Conservation (phyloP, 495 filamentous ascomycete species). For the Astrothelium subdiscretum region DNA sequence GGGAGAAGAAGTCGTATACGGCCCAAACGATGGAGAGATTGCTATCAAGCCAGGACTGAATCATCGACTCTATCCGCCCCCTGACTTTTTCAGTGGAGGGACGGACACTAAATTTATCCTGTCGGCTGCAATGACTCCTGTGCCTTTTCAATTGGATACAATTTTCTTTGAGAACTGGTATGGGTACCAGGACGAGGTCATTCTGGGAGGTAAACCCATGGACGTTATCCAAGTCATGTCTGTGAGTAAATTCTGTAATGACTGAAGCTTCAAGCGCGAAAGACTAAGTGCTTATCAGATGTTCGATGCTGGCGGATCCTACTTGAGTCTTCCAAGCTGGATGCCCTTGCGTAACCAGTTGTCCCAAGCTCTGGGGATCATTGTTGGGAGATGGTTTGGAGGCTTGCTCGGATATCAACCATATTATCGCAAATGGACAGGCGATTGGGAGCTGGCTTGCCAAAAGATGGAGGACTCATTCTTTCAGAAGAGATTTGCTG, state of each 20-base stretch:
- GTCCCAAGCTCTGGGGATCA: conserved; percentile 29
- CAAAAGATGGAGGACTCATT: conserved; percentile 32
- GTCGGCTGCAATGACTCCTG: conserved; percentile 23
- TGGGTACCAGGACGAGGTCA: conserved; percentile 37
- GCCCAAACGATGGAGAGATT: conserved; percentile 26
- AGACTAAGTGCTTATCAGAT: conserved; percentile 22
- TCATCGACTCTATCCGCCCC: conserved; percentile 31
- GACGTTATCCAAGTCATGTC: conserved; percentile 36
- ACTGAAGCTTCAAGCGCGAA: background rate
- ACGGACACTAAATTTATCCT: conserved; percentile 13
- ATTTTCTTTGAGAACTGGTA: conserved; percentile 48
- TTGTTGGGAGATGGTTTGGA: conserved; percentile 41
- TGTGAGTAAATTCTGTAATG: conserved; percentile 19
- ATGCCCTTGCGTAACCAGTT: conserved; percentile 32
- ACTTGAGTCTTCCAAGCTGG: conserved; percentile 35
- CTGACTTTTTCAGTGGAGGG: conserved; percentile 6
- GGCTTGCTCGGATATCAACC: conserved; percentile 42
- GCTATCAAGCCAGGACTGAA: conserved; percentile 26
- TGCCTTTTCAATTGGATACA: conserved; percentile 31
- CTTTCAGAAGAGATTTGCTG: conserved; percentile 24
- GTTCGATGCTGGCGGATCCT: conserved; percentile 39
- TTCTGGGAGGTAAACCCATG: conserved; percentile 29
- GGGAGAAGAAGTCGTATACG: conserved; percentile 24
- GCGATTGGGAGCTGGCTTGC: conserved; percentile 39
- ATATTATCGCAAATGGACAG: conserved; percentile 39